phyloP scores from a whole-genome alignment of 2,329 filamentous ascomycete genomes.

The Macrophomina phaseolina region DNA sequence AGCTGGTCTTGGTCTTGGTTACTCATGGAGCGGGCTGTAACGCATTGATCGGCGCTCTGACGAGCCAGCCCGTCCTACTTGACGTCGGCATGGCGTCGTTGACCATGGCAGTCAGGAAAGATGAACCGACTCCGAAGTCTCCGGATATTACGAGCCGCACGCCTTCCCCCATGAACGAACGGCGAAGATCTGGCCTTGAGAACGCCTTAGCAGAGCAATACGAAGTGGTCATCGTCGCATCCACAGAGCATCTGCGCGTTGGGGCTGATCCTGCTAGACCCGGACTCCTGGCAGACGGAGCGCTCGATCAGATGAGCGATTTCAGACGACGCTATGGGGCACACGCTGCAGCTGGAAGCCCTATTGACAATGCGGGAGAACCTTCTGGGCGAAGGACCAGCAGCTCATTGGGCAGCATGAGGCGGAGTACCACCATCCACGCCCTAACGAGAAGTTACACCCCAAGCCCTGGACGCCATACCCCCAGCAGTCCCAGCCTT shows the following conservation, averaged over 20 bases:
- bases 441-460: slow-evolving; percentile 34
- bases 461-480: slow-evolving; percentile 32
- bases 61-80: slow-evolving; percentile 86
- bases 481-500: slow-evolving; percentile 32
- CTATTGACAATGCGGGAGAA: slow-evolving; percentile 39
- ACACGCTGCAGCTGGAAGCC: slow-evolving; percentile 36
- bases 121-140: slow-evolving; percentile 36
- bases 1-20: slow-evolving; percentile 81
- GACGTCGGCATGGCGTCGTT: slow-evolving; percentile 90
- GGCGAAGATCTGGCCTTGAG: slow-evolving; percentile 50
- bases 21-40: slow-evolving; percentile 97
- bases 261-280: slow-evolving; percentile 50
- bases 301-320: slow-evolving; percentile 15
- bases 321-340: slow-evolving; percentile 32
- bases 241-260: slow-evolving; percentile 72
- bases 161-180: slow-evolving; percentile 37
- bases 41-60: slow-evolving; percentile 88
- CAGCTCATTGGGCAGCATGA: slow-evolving; percentile 48
- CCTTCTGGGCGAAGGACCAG: slow-evolving; percentile 38
- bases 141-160: slow-evolving; percentile 24
- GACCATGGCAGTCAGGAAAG: slow-evolving; percentile 71
- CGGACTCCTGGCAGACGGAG: slow-evolving; percentile 21
- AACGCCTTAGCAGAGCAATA: slow-evolving; percentile 63
- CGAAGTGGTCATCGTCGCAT: slow-evolving; percentile 76
- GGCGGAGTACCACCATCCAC: slow-evolving; percentile 41